Conservation (phyloP, 495 filamentous ascomycete species). For the Aspergillus diversus region DNA sequence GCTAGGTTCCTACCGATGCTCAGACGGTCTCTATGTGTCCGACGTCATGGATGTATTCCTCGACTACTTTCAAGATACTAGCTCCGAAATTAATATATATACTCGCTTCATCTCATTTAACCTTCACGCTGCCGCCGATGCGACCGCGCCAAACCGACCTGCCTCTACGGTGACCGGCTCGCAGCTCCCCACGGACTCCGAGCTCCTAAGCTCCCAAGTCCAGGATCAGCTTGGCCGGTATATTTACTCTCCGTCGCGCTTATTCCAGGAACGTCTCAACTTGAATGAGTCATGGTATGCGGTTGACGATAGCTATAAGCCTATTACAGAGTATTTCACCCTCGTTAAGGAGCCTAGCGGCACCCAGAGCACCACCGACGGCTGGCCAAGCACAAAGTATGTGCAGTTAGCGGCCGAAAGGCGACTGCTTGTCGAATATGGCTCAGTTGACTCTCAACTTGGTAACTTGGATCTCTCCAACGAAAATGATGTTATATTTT, state of each 20-base stretch:
- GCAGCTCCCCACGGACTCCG: conserved; percentile 39
- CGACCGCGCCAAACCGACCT: conserved; percentile 40
- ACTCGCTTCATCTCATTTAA: conserved; percentile 59
- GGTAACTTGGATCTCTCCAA: conserved; percentile 54
- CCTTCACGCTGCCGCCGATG: conserved; percentile 59
- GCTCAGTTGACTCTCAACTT: conserved; percentile 60
- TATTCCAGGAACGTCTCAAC: conserved; percentile 50
- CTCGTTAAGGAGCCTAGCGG: conserved; percentile 37
- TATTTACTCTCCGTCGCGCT: conserved; percentile 56
- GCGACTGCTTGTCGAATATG: conserved; percentile 58
- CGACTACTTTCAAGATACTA: conserved; percentile 52
- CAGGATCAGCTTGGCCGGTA: conserved; percentile 46
- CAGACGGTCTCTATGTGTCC: conserved; percentile 49
- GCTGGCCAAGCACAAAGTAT: conserved; percentile 64
- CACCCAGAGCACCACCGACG: conserved; percentile 57
- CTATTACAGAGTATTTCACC: conserved; percentile 56
- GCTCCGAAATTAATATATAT: conserved; percentile 45
- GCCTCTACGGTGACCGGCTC: conserved; percentile 34
- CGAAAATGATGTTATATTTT: conserved; percentile 44
- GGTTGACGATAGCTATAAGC: conserved; percentile 46
- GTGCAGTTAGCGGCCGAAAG: conserved; percentile 54
- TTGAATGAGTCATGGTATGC: conserved; percentile 63
- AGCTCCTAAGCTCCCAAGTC: conserved; percentile 41
- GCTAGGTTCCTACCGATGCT: conserved; percentile 62
- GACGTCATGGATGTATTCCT: conserved; percentile 50